phyloP scores from a whole-genome alignment of 1,284 basidiomycete species.

The Fomitopsis pinicola region DNA sequence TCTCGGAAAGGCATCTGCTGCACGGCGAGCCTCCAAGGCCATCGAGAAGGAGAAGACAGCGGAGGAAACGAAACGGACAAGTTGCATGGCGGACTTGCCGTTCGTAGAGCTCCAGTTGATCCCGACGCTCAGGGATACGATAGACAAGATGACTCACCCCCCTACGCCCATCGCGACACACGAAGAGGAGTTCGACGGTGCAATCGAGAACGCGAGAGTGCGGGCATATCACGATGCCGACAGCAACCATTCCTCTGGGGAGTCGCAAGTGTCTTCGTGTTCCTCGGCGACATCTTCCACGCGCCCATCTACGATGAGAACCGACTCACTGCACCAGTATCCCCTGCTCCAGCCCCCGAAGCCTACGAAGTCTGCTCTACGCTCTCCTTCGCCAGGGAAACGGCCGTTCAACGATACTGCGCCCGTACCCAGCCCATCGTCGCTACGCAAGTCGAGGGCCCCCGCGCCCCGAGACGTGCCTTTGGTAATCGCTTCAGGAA shows the following conservation, averaged over 20 bases:
- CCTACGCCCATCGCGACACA: constrained; percentile 6
- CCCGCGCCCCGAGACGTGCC: not conserved
- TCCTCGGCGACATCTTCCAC: not conserved
- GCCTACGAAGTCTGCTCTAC: not conserved
- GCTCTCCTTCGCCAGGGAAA: not conserved
- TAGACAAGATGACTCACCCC: constrained; percentile 60
- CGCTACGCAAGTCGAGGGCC: not conserved
- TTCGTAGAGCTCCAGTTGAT: constrained; percentile 58
- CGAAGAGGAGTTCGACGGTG: constrained; percentile 2
- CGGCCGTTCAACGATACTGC: not conserved
- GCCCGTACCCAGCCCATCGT: not conserved
- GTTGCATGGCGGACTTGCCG: constrained; percentile 47
- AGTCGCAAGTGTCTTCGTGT: not conserved
- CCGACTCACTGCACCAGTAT: not conserved
- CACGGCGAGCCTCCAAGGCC: constrained; percentile 7
- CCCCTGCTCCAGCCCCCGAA: not conserved
- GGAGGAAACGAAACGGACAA: constrained; percentile 32
- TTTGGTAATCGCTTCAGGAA: not conserved
- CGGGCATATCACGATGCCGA: not conserved
- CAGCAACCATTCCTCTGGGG: not conserved
- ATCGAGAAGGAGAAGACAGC: constrained; percentile 15
- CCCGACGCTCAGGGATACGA: constrained; percentile 64
- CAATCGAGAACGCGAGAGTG: not conserved
- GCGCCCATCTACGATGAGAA: not conserved
- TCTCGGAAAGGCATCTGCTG: not conserved